Base-by-base conservation (phyloP, 2,329 filamentous ascomycete genomes). In the Diaporthe vexans region DNA sequence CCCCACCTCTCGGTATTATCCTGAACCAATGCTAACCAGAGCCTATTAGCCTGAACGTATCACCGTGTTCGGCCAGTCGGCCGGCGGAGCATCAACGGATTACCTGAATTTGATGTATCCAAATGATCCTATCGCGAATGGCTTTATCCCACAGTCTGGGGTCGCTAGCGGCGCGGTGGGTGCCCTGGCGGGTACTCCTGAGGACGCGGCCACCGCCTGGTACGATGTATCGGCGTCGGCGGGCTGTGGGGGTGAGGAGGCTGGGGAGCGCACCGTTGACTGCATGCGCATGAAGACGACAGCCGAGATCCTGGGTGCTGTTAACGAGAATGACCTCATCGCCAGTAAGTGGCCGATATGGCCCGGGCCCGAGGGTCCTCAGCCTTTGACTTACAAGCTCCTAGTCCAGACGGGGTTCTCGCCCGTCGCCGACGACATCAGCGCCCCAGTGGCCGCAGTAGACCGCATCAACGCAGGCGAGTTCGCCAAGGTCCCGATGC, bases 51-150 rank as follows among this genome's bases (percentile, higher is more conserved):
- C 77, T 0, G 73, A 76, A 17, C 73, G 72, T 15, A 77, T 78
- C 51, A 76, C 73, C 6, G 43, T 68, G 21, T 65, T 71, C 17
- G 75, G 75, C 11, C 75, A 76, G 56, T 72, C 68, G 7, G 73
- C 73, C 13, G 75, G 75, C 21, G 61, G 63, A 2, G 65, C 65
- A 13, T 57, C 68, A 11, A 52, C 57, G 1, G 67, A 74, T 29
- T 40, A 71, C 17, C 29, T 61, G 15, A 69, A 35, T 40, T 56
- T 71, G 21, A 70, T 54, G 37, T 70, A 68, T 21, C 35, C 52
- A n/a, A 19, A 70, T 6, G 54, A 70, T 48, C 72, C 72, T n/a
- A 67, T 73, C n/a, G 72, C 68, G 7, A 57, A 67, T 29, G 59
- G 58, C 13, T 61, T 73, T 29, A 73, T 73, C 40, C 61, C 52